Conservation (phyloP, 768 basidiomycete species). For the Mycena haematopus region DNA sequence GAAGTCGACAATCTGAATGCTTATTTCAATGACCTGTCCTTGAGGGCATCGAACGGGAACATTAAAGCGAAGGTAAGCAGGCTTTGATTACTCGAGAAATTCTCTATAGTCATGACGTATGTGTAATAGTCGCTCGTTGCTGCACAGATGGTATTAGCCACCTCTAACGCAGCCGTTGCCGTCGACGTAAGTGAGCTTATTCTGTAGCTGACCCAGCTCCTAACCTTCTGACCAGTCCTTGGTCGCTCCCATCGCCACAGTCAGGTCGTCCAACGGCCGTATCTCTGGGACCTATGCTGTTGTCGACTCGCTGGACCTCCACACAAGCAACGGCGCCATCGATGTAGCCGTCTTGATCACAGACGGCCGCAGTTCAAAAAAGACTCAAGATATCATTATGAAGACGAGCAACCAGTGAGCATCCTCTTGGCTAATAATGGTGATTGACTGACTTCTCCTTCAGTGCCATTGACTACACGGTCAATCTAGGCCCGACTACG, state of each 20-base stretch:
- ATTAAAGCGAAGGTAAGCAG: constrained; percentile 41
- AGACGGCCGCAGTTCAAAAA: constrained; percentile 32
- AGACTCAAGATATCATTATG: constrained; percentile 39
- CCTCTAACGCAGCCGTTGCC: constrained; percentile 32
- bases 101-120: neutral
- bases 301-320: constrained; percentile 42
- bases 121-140: constrained; percentile 33
- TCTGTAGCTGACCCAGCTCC: neutral
- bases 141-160: constrained; percentile 28
- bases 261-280: constrained; percentile 43
- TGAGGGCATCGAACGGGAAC: constrained; percentile 43
- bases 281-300: constrained; percentile 52
- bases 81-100: constrained; percentile 9
- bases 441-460: neutral
- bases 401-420: constrained; percentile 52
- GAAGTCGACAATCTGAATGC: constrained; percentile 43
- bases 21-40: constrained; percentile 43
- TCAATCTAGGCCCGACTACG: constrained; percentile 41
- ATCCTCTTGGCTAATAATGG: neutral
- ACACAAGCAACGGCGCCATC: constrained; percentile 51
- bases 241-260: constrained; percentile 32
- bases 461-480: constrained; percentile 41
- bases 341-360: constrained; percentile 43
- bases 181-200: constrained; percentile 19
- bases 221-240: constrained; percentile 39